Percentiles rank a stretch among this genome's conserved stretches.
Evolutionary conservation across 257 asterid genomes (phyloP).

Genomic region (Euphrasia confusa): DNA sequence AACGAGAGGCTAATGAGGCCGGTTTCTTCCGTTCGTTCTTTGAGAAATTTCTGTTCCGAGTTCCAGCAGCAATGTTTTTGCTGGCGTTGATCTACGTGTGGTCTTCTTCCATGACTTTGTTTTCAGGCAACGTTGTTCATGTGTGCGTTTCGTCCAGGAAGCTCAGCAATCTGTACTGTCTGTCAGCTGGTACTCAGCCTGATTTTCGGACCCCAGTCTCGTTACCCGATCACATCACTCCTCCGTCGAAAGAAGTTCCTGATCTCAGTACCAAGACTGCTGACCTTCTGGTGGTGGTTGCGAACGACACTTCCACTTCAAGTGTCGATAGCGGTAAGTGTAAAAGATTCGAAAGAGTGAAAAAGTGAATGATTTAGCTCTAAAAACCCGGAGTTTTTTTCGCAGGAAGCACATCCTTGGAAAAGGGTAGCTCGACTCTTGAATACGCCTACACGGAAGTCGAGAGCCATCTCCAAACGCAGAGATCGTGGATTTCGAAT

Average conservation of each 20-base stretch:
- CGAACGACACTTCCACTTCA: background rate
- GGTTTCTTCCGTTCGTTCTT: constrained; percentile 27
- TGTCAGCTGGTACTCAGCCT: constrained; percentile 61
- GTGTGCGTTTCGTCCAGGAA: constrained; percentile 56
- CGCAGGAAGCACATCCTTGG: background rate
- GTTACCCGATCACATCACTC: constrained; percentile 24
- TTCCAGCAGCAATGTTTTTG: constrained; percentile 36
- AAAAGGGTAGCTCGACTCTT: background rate
- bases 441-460: constrained; percentile 33
- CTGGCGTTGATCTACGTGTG: constrained; percentile 49
- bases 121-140: constrained; percentile 50
- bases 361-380: background rate
- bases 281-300: background rate
- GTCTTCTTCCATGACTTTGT: constrained; percentile 50
- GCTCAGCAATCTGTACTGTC: constrained; percentile 54
- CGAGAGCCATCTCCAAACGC: constrained; percentile 40
- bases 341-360: background rate
- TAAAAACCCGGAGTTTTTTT: background rate
- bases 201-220: constrained; percentile 33
- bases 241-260: constrained; percentile 9
- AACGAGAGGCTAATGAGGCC: constrained; percentile 19
- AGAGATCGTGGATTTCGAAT: constrained; percentile 46
- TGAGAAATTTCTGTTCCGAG: constrained; percentile 31
- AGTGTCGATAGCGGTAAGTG: background rate
- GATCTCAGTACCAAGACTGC: constrained; percentile 3